phyloP scores from a whole-genome alignment of 192 early-diverging fungal species.

The Coemansia asiatica region DNA sequence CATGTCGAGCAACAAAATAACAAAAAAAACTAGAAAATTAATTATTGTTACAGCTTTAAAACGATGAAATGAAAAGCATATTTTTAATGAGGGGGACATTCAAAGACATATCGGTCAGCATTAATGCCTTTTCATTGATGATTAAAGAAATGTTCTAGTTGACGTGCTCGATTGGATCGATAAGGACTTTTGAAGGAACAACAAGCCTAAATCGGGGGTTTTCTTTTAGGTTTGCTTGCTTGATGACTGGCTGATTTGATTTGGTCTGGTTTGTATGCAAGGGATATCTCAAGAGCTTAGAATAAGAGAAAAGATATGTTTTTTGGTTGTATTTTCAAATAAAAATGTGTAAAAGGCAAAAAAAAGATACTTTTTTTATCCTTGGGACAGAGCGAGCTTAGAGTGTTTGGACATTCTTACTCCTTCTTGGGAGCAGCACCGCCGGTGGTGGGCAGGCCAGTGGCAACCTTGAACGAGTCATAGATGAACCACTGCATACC shows the following conservation, averaged over 20 bases:
- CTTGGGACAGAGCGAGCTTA: background rate
- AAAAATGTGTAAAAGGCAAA: background rate
- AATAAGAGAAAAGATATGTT: background rate
- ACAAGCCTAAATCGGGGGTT: too few relatives aligned
- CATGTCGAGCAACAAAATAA: slow-evolving; percentile 9
- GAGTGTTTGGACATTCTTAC: slow-evolving; percentile 14
- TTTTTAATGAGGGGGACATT: too few relatives aligned
- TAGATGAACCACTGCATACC: slow-evolving; percentile 84
- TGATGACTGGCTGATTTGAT: too few relatives aligned
- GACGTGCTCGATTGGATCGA: slow-evolving; percentile 1
- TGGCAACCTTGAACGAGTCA: slow-evolving; percentile 75
- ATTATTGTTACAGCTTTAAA: too few relatives aligned
- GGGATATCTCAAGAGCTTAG: background rate
- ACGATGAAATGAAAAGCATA: too few relatives aligned
- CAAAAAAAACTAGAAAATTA: background rate
- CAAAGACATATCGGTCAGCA: too few relatives aligned
- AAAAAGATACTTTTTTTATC: background rate
- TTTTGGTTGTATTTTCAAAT: background rate
- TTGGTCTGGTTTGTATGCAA: background rate
- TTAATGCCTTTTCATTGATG: too few relatives aligned
- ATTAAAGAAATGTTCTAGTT: background rate
- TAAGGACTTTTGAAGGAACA: too few relatives aligned
- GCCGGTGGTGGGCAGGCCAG: slow-evolving; percentile 70
- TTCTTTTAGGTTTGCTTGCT: too few relatives aligned
- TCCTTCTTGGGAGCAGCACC: slow-evolving; percentile 56